Evolutionary conservation across 768 basidiomycete species (phyloP), one percentile per base, ranked within the genome.

Genomic region (Rhizopogon vesiculosus): DNA sequence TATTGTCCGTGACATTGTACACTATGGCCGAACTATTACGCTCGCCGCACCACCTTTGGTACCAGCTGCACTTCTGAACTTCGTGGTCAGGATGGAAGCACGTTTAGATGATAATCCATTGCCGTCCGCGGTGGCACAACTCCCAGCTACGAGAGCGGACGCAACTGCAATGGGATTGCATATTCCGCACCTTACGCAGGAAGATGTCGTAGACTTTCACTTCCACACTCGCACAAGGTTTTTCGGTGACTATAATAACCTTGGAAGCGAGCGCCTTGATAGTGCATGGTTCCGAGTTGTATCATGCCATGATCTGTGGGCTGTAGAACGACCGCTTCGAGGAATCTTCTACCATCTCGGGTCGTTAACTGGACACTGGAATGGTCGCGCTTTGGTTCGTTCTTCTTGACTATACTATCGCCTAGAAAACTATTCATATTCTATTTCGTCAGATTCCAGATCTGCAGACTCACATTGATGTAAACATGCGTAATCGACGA

Each of bases 201-300:
- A 75, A 46, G 80, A 80, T 54, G 62, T 79, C 40, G 42, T 60
- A 3, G 69, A 75, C 42, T 79, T 78, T 55, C 71, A 74, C 52
- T 61, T 55, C 39, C 57, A 60, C 19, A 73, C 68, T 40, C 76
- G 77, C 3, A 73, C 74, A 25, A 65, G 56, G 46, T 65, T 66
- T 45, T 66, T 69, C 35, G 60, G 62, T 9, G 58, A 57, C n/a
- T 57, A 65, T 16, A 60, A 55, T 9, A 64, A 59, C n/a, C 39
- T 40, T 9, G 7, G 53, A 29, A 74, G 76, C 40, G 55, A 57
- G 39, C 60, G 57, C 19, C 72, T 76, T 56, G 82, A 83, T 59
- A 63, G 63, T 44, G 79, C 80, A 53, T 83, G 80, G 81, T 72
- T 68, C 58, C 74, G 80, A 38, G 59, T 78, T 22, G 76, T 76